Evolutionary conservation across 257 asterid genomes (phyloP).

Genomic region (Solanum rostratum): DNA sequence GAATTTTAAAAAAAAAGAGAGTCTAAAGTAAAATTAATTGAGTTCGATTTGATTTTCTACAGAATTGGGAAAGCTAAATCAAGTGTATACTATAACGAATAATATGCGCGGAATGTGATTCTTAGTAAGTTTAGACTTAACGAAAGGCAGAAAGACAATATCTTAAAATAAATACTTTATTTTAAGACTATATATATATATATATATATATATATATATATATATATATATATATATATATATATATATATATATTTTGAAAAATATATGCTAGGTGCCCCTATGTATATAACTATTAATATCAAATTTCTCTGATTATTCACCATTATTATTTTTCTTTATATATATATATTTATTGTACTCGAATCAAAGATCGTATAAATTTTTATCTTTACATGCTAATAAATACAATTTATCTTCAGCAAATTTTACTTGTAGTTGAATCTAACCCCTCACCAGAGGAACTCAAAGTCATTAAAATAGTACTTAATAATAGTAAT

Average conservation of each 20-base stretch:
- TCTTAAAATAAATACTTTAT: background rate
- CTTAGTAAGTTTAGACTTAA: too few species aligned
- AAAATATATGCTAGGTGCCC: background rate
- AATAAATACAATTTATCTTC: too few species aligned
- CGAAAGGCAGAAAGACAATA: background rate
- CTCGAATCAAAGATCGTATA: too few species aligned
- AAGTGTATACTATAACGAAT: background rate
- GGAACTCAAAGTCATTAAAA: background rate
- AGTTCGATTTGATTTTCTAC: background rate
- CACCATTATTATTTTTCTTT: background rate
- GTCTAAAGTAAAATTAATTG: too few species aligned
- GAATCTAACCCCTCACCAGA: background rate
- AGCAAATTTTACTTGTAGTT: fast-evolving
- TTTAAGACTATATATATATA: background rate
- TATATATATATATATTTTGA: background rate
- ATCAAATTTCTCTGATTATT: background rate
- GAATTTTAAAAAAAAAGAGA: too few species aligned
- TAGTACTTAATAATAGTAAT: too few species aligned
- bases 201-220: too few species aligned
- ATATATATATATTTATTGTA: background rate
- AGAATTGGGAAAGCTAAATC: too few species aligned
- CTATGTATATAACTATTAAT: background rate
- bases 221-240: background rate
- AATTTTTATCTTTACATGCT: too few species aligned
- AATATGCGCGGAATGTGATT: background rate